Conservation (phyloP, 1,284 basidiomycete species). For the Naganishia albida region DNA sequence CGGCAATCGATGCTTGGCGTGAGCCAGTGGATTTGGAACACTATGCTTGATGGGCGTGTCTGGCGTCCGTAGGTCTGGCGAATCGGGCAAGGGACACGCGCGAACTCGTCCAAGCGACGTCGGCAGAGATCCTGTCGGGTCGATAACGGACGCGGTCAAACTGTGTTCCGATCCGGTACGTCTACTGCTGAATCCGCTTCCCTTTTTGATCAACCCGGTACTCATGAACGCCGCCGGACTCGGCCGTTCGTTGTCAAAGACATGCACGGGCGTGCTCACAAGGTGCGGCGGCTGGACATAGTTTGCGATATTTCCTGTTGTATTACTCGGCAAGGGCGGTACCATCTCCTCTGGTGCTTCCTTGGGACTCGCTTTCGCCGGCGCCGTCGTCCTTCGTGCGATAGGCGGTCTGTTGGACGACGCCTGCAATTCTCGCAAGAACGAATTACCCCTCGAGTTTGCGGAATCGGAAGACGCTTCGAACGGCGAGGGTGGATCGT, state of each 20-base stretch:
- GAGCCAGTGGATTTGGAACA: too few species aligned
- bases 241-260: slow-evolving; percentile 48
- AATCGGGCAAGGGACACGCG: slow-evolving; percentile 1
- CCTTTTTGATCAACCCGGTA: slow-evolving; percentile 52
- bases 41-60: slow-evolving; percentile 35
- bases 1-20: slow-evolving; percentile 11
- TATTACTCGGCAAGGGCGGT: slow-evolving; percentile 10
- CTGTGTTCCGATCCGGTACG: slow-evolving; percentile 13
- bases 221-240: slow-evolving; percentile 53
- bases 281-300: too few species aligned
- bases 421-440: slow-evolving; percentile 18
- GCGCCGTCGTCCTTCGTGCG: slow-evolving; percentile 24
- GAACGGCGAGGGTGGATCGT: slow-evolving; percentile 20
- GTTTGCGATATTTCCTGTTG: not conserved
- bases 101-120: slow-evolving; percentile 4
- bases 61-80: slow-evolving; percentile 17
- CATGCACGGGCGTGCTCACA: slow-evolving; percentile 24
- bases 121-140: slow-evolving; percentile 15
- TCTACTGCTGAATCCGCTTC: slow-evolving; percentile 36
- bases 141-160: not conserved
- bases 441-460: slow-evolving; percentile 22
- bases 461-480: slow-evolving; percentile 19
- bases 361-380: slow-evolving; percentile 12
- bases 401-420: slow-evolving; percentile 28
- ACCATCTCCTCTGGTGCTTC: slow-evolving; percentile 13